phyloP scores from a whole-genome alignment of 352 stramenopile species.

The Blastocystis sp. region DNA sequence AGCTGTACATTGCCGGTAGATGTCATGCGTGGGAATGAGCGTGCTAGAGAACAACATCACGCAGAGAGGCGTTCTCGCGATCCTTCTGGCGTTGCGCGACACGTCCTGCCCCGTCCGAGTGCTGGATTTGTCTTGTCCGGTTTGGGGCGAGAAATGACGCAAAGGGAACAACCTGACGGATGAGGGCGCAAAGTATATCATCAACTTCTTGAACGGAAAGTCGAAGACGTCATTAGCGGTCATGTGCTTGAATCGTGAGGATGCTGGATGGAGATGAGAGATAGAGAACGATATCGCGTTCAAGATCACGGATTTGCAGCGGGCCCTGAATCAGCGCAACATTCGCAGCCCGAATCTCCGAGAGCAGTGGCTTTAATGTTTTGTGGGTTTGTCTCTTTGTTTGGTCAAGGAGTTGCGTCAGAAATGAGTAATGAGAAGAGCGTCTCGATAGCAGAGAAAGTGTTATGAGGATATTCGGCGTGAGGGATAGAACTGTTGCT shows the following conservation, averaged over 20 bases:
- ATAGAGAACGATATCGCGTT: conserved; percentile 61
- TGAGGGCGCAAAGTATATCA: conserved; percentile 59
- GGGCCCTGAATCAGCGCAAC: conserved; percentile 26
- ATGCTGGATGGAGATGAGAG: not conserved
- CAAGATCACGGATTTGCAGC: conserved; percentile 36
- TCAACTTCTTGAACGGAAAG: conserved; percentile 60
- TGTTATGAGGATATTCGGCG: not conserved
- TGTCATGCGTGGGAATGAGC: not conserved
- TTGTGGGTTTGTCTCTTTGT: conserved; percentile 19
- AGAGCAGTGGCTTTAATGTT: conserved; percentile 50
- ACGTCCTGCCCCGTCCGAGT: conserved; percentile 37
- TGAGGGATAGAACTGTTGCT: conserved; percentile 26
- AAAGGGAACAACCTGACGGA: conserved; percentile 63
- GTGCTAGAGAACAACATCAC: conserved; percentile 65
- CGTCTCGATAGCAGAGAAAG: not conserved
- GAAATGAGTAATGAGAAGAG: not conserved
- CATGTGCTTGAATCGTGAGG: conserved; percentile 45
- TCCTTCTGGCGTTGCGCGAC: conserved; percentile 33
- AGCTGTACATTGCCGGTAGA: conserved; percentile 30
- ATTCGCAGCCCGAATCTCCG: conserved; percentile 47
- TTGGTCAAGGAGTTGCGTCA: conserved; percentile 19
- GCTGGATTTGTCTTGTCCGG: conserved; percentile 46
- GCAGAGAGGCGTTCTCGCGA: conserved; percentile 17
- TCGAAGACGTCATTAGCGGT: conserved; percentile 33
- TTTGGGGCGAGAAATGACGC: not conserved